Evolutionary conservation across 2,329 filamentous ascomycete species (phyloP).

Genomic region (Emergomyces orientalis): DNA sequence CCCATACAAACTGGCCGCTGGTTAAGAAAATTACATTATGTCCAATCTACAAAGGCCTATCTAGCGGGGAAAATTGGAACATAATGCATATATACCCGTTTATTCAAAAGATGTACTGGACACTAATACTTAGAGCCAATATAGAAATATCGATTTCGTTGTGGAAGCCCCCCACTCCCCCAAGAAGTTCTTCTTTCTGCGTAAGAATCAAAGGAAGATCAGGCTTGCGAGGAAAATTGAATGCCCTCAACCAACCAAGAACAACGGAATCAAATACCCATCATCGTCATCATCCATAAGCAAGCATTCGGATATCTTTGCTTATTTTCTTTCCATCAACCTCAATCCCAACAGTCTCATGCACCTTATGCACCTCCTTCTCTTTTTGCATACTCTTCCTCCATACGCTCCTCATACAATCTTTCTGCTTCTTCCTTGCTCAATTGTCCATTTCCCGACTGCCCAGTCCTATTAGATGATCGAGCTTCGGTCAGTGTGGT

Average conservation of each 20-base stretch:
- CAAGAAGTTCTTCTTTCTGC: too few relatives aligned
- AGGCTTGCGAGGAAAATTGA: background rate
- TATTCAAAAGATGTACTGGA: too few relatives aligned
- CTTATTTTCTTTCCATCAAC: background rate
- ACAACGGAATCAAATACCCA: background rate
- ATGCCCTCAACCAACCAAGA: background rate
- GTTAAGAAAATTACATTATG: too few relatives aligned
- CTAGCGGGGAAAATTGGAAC: too few relatives aligned
- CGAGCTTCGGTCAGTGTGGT: background rate
- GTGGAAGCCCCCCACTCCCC: too few relatives aligned
- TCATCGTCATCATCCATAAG: background rate
- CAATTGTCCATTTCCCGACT: conserved; percentile 17
- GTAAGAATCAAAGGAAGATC: background rate
- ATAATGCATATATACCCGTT: too few relatives aligned
- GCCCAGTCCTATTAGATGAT: conserved; percentile 8
- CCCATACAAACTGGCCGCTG: too few relatives aligned
- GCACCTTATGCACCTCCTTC: conserved; percentile 37
- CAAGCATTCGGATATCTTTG: too few relatives aligned
- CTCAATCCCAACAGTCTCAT: conserved; percentile 11
- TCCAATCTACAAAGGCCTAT: too few relatives aligned
- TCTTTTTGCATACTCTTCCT: conserved; percentile 40
- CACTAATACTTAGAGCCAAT: too few relatives aligned
- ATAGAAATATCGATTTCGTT: too few relatives aligned
- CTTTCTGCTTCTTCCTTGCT: conserved; percentile 37
- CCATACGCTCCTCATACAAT: conserved; percentile 39